Evolutionary conservation across 179 eudicot genomes (phyloP).

Genomic region (Silene vulgaris): DNA sequence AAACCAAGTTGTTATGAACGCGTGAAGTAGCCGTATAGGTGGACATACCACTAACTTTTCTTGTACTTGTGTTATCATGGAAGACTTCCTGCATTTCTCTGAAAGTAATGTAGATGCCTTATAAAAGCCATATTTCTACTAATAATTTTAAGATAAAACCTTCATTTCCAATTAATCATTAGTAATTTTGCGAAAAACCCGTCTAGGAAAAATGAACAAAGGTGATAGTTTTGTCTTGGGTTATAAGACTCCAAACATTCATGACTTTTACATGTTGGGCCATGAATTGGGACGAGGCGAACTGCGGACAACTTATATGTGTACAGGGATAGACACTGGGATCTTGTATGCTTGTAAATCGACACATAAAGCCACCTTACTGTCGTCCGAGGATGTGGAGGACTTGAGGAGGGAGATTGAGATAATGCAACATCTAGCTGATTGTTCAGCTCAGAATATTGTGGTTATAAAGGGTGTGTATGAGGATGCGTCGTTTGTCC

Average conservation of each 20-base stretch:
- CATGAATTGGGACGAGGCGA: background rate
- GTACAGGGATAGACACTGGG: constrained; percentile 12
- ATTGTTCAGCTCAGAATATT: background rate
- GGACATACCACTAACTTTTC: no score
- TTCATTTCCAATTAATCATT: background rate
- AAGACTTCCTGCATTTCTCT: background rate
- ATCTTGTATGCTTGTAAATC: constrained; percentile 11
- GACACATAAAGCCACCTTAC: background rate
- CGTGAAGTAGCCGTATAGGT: no score
- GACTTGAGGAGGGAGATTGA: constrained; percentile 9
- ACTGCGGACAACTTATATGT: background rate
- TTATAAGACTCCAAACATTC: constrained; percentile 8
- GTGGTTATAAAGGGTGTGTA: background rate
- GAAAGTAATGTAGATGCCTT: background rate
- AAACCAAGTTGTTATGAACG: no score
- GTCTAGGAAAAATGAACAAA: background rate
- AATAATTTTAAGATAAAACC: background rate
- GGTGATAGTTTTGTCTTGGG: background rate
- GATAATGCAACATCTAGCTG: constrained; percentile 11
- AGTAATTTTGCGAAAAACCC: background rate
- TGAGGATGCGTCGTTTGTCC: constrained; percentile 5
- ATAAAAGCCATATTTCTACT: no score
- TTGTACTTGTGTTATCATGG: no score
- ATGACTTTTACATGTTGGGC: background rate
- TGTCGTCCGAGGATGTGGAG: background rate